Conservation (phyloP, 257 asterid genomes). For the Eucommia ulmoides region DNA sequence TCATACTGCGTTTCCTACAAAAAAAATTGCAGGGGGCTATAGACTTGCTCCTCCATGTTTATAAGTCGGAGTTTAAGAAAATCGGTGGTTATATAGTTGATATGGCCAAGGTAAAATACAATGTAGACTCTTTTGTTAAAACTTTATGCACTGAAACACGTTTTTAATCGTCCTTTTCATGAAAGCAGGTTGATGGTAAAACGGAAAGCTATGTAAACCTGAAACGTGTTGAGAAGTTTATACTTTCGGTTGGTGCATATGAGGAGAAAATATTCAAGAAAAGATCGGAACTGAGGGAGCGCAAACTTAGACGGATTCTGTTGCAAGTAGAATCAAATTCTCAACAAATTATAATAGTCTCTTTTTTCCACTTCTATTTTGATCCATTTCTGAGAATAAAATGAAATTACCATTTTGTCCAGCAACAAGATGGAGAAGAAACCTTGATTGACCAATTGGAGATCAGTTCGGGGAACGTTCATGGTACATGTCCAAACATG, state of each 20-base stretch:
- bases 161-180: conserved; percentile 3
- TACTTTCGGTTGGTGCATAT: conserved; percentile 28
- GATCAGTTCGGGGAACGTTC: too few relatives aligned
- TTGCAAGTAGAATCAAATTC: conserved; percentile 7
- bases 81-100: conserved; percentile 58
- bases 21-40: conserved; percentile 45
- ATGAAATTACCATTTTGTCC: too few relatives aligned
- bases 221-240: conserved; percentile 36
- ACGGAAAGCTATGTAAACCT: conserved; percentile 25
- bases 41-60: conserved; percentile 38
- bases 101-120: conserved; percentile 23
- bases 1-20: too few relatives aligned
- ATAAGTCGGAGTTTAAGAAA: conserved; percentile 36
- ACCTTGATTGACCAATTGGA: too few relatives aligned
- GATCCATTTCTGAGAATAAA: too few relatives aligned
- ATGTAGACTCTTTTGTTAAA: not conserved
- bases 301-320: conserved; percentile 15
- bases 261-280: conserved; percentile 53
- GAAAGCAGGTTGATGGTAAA: conserved; percentile 21
- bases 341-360: not conserved
- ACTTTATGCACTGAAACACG: too few relatives aligned
- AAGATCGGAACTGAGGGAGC: conserved; percentile 23
- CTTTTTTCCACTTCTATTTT: too few relatives aligned
- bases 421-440: too few relatives aligned
- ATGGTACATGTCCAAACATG: too few relatives aligned